These are phyloP conservation scores for Diaporthe eres DNA, from an alignment of 2,329 filamentous ascomycete genomes.

Conservation along the genomic window DNA sequence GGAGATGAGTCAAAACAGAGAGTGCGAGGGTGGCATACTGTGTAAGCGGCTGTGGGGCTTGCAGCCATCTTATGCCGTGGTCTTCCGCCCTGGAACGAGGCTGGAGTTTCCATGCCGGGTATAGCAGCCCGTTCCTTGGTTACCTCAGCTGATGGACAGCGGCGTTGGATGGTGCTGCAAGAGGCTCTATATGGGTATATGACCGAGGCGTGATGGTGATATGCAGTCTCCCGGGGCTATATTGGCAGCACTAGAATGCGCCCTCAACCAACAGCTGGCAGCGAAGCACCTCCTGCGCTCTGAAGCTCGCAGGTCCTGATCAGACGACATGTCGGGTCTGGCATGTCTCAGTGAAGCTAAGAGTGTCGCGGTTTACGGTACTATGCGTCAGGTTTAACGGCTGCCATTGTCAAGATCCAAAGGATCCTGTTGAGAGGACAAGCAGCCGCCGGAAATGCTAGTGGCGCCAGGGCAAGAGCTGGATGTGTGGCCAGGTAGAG, in stretches of 20 bases:
- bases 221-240: background rate
- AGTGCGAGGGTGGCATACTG: background rate
- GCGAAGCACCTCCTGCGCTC: background rate
- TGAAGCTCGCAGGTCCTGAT: background rate
- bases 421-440: background rate
- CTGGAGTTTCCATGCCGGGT: conserved; percentile 12
- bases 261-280: background rate
- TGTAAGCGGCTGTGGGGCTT: conserved; percentile 18
- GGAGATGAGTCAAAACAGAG: background rate
- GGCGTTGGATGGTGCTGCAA: conserved; percentile 11
- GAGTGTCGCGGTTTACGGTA: background rate
- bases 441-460: background rate
- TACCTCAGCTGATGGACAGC: conserved; percentile 13
- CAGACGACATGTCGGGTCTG: background rate
- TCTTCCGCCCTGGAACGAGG: conserved; percentile 19
- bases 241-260: background rate
- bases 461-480: background rate
- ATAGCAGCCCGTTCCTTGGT: conserved; percentile 14
- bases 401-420: background rate
- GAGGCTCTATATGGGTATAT: conserved; percentile 5
- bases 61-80: conserved; percentile 5
- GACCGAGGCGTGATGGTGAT: conserved; percentile 17
- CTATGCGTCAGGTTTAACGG: background rate
- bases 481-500: background rate
- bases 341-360: conserved; percentile 2